Evolutionary conservation across 495 filamentous ascomycete genomes (phyloP).

Genomic region (Cercophora sp.): DNA sequence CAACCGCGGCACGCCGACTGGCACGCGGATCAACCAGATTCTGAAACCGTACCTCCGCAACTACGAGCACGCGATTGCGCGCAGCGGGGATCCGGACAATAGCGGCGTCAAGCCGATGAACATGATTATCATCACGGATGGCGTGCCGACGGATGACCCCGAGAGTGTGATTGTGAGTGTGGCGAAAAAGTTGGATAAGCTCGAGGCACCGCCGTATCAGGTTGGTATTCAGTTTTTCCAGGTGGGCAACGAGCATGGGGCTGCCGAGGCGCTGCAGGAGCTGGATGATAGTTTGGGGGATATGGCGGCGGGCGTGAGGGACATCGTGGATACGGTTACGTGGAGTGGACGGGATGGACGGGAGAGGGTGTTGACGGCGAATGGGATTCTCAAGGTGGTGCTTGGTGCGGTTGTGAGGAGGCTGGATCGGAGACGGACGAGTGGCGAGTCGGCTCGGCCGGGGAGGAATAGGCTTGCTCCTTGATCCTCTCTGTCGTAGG

Average conservation of each 20-base stretch:
- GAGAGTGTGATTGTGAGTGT: slow-evolving; percentile 64
- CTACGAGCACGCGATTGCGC: slow-evolving; percentile 31
- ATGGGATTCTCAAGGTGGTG: slow-evolving; percentile 79
- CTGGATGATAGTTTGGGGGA: slow-evolving; percentile 73
- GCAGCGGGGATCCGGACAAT: slow-evolving; percentile 38
- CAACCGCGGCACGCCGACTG: slow-evolving; percentile 68
- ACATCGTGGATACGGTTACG: slow-evolving; percentile 93
- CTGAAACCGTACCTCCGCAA: slow-evolving; percentile 61
- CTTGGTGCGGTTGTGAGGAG: slow-evolving; percentile 67
- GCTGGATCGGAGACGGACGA: slow-evolving; percentile 45
- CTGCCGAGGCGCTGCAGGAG: slow-evolving; percentile 60
- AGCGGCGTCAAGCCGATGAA: slow-evolving; percentile 74
- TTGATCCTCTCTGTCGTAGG: not conserved
- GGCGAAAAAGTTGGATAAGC: slow-evolving; percentile 66
- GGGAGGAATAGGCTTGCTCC: not conserved
- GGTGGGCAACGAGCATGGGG: slow-evolving; percentile 70
- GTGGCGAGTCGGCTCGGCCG: slow-evolving; percentile 14
- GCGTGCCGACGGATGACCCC: slow-evolving; percentile 68
- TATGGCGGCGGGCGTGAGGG: slow-evolving; percentile 55
- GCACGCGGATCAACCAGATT: slow-evolving; percentile 66
- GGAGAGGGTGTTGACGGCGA: slow-evolving; percentile 37
- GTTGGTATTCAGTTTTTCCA: slow-evolving; percentile 97
- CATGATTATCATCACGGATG: slow-evolving; percentile 92
- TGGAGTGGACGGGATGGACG: slow-evolving; percentile 49
- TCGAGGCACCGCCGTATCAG: slow-evolving; percentile 76